Percentiles rank a stretch among this genome's conserved stretches.
phyloP scores from a whole-genome alignment of 2,329 filamentous ascomycete genomes.

The Mycogone perniciosa region DNA sequence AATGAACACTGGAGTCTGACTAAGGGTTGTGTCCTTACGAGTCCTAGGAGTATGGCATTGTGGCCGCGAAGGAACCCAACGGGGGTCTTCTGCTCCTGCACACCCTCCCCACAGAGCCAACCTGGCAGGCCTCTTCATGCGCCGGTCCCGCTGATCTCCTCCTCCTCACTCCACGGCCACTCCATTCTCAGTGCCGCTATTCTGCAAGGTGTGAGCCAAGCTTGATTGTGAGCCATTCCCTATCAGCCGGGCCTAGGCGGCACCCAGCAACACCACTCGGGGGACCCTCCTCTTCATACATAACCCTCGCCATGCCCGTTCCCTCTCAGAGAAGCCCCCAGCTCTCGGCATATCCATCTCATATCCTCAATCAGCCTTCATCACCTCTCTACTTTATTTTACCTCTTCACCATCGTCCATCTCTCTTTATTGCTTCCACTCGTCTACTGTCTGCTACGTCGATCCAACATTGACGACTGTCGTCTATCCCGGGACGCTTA shows the following conservation, averaged over 20 bases:
- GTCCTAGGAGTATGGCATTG: neutral
- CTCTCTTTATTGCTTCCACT: too few species aligned
- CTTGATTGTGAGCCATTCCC: constrained; percentile 10
- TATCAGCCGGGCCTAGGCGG: constrained; percentile 10
- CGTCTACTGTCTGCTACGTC: too few species aligned
- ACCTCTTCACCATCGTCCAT: too few species aligned
- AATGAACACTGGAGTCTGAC: neutral
- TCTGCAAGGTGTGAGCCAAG: constrained; percentile 7
- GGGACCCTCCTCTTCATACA: constrained; percentile 16
- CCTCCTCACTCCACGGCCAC: constrained; percentile 4
- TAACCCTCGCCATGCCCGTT: constrained; percentile 18
- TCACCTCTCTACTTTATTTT: neutral
- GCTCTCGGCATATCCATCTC: constrained; percentile 10
- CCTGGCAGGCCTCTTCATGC: constrained; percentile 11
- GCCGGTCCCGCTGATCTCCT: constrained; percentile 14
- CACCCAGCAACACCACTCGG: constrained; percentile 10
- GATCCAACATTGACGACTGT: too few species aligned
- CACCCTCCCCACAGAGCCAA: constrained; percentile 5
- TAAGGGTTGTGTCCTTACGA: too few species aligned
- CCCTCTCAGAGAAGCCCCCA: constrained; percentile 1
- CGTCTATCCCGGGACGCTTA: too few species aligned
- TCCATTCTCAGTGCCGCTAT: constrained; percentile 11
- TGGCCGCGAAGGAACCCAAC: constrained; percentile 1
- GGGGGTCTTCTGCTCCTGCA: constrained; percentile 3
- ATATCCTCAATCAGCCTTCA: constrained; percentile 3